A percentile compares a stretch with the other conserved stretches of the same genome.
Evolutionary conservation across 768 basidiomycete genomes (phyloP).

Genomic region (Pholiota conissans): DNA sequence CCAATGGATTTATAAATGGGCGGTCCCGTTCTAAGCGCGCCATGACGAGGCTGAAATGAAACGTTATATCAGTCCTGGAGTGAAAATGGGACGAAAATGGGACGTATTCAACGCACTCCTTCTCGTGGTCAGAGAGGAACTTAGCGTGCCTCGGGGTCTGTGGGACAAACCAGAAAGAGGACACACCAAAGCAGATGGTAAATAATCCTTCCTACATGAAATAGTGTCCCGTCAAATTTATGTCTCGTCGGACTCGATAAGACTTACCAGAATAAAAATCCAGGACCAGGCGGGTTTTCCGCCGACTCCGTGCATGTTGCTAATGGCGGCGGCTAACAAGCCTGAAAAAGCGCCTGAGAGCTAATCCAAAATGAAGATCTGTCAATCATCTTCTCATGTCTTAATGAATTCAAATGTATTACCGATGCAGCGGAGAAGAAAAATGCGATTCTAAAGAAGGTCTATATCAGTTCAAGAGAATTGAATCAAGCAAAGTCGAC

Average conservation of each 20-base stretch:
- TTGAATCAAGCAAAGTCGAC: not conserved
- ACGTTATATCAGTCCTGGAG: not conserved
- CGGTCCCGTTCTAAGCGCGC: conserved; percentile 30
- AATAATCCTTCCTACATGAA: conserved; percentile 17
- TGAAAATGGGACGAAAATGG: not conserved
- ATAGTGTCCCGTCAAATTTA: not conserved
- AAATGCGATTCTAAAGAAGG: conserved; percentile 33
- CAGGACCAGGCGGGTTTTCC: conserved; percentile 59
- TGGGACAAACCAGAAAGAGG: not conserved
- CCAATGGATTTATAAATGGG: conserved; percentile 28
- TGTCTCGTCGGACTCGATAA: not conserved
- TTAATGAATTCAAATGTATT: not conserved
- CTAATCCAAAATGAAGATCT: conserved; percentile 13
- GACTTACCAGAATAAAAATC: conserved; percentile 31
- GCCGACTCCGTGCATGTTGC: conserved; percentile 50
- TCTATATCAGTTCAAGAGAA: not conserved
- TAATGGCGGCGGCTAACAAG: conserved; percentile 59
- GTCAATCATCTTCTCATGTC: not conserved
- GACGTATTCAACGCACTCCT: not conserved
- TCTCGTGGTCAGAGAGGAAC: not conserved
- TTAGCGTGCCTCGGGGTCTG: conserved; percentile 9
- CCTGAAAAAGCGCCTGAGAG: conserved; percentile 66
- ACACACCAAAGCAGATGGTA: not conserved
- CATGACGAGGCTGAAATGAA: conserved; percentile 20
- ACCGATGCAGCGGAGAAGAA: conserved; percentile 42